Evolutionary conservation across 148 eudicot species (phyloP), one percentile per base, ranked within the genome.

Genomic region (Rhododendron williamsianum): DNA sequence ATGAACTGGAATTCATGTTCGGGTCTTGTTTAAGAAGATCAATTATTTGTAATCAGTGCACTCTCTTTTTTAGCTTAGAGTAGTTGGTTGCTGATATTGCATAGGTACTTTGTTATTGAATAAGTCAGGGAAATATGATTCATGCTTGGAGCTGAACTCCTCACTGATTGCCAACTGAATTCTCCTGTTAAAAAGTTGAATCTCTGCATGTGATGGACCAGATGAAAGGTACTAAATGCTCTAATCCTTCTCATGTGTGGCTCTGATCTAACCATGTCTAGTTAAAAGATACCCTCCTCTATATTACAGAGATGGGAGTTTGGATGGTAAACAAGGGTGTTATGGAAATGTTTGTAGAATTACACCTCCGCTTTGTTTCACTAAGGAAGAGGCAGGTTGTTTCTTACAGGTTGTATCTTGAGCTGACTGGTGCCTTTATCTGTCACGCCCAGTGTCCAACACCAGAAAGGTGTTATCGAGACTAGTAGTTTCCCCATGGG

Each of bases 291-390:
- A 46, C 49, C 63, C 58, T 79, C 18, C 16, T 7, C 9, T 18
- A n/a, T 23, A 25, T 54, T 81, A 38, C 81, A 96, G 97, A 94
- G 73, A 90, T 92, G 93, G 98, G 99, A 83, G 98, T 96, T 43
- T 86, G 95, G 90, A 86, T 6, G 99, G 99, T 41, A 95, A 96
- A 90, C 97, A 98, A 81, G 99, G 98, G n/a, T 96, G 89, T 74
- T 93, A 88, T 78, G 98, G 98, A 58, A 96, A 96, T 88, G 99
- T 96, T 9, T 95, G 95, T 91, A 91, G 99, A 88, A 91, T 96
- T 78, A 96, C 99, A 45, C 98, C 99, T 78, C 99, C 98, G 5
- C 93, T 96, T 38, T 96, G 99, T 90, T 93, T 96, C 92, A 94
- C 93, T 84, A 96, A 93, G 88, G 94, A 94, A 73, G 99, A 96